Evolutionary conservation across 306 rosid genomes (phyloP).

Genomic region (Morella rubra): DNA sequence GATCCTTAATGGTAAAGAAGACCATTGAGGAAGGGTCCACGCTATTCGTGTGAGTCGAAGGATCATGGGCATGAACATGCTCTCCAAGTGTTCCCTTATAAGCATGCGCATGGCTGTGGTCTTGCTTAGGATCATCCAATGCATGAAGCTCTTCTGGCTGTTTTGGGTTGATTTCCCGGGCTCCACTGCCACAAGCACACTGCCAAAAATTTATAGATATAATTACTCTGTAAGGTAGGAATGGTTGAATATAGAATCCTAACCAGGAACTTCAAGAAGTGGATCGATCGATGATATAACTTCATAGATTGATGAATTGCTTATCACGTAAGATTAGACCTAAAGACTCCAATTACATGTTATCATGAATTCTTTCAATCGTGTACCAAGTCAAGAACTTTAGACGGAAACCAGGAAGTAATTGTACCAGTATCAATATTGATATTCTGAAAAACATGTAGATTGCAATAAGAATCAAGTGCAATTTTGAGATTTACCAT

Average conservation of each 20-base stretch:
- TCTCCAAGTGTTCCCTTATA: constrained; percentile 11
- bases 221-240: too few species aligned
- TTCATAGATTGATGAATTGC: not conserved
- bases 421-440: too few species aligned
- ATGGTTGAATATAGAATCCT: not conserved
- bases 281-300: too few species aligned
- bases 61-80: constrained; percentile 21
- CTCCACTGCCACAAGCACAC: constrained; percentile 32
- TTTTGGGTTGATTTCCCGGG: constrained; percentile 23
- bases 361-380: too few species aligned
- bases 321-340: too few species aligned
- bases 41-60: constrained; percentile 30
- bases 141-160: not conserved
- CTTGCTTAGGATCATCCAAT: not conserved
- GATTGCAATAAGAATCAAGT: not conserved
- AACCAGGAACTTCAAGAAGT: not conserved
- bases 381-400: too few species aligned
- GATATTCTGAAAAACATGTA: not conserved
- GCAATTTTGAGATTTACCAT: constrained; percentile 19
- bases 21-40: constrained; percentile 52
- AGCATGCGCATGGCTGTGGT: not conserved
- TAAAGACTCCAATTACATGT: too few species aligned
- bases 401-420: too few species aligned
- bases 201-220: constrained; percentile 20
- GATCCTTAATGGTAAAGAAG: constrained; percentile 65